Percentiles rank a stretch among this genome's conserved stretches.
These are phyloP conservation scores for Botrytis fabae DNA, from an alignment of 2,329 filamentous ascomycete genomes.

Conservation along the genomic window DNA sequence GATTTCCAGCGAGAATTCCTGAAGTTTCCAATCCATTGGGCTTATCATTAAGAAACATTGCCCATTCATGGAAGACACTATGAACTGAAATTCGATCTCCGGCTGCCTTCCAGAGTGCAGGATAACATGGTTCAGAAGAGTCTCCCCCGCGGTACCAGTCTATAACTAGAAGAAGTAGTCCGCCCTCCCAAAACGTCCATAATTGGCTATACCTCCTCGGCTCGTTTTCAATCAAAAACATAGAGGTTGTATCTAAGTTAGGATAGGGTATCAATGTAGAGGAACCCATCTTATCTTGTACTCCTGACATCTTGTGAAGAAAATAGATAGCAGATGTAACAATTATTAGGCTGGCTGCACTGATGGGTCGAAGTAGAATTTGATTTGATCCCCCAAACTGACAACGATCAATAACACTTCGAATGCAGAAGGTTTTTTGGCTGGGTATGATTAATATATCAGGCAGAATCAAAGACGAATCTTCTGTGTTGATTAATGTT, in stretches of 20 bases:
- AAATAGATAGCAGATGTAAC: neutral
- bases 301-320: neutral
- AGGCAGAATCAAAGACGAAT: neutral
- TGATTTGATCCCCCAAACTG: neutral
- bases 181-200: neutral
- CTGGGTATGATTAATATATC: neutral
- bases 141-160: neutral
- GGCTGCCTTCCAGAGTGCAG: rapidly evolving
- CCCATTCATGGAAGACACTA: neutral
- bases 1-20: rapidly evolving
- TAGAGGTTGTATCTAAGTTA: neutral
- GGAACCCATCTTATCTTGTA: neutral
- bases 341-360: neutral
- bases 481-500: neutral
- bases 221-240: neutral
- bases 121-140: rapidly evolving
- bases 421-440: neutral
- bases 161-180: neutral
- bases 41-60: neutral
- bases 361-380: neutral
- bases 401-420: neutral
- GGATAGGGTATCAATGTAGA: neutral
- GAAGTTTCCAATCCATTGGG: neutral
- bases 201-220: rapidly evolving
- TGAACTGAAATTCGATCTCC: neutral